Evolutionary conservation across 441 rosid species (phyloP), one percentile per base, ranked within the genome.

Genomic region (Erysimum cheiri): DNA sequence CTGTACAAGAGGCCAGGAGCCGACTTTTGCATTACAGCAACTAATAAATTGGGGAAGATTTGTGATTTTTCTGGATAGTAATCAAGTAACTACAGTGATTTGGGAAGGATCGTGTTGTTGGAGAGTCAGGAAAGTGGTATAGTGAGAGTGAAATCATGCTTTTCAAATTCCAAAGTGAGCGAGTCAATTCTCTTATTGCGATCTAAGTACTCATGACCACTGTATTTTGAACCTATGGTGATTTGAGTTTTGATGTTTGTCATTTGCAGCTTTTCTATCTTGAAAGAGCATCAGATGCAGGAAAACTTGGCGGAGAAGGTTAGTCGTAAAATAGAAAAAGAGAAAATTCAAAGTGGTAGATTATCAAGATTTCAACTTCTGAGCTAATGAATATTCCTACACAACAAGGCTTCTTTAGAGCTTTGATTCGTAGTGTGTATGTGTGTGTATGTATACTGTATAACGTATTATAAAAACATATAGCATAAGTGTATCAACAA

Each of bases 181-280:
- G 3, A 54, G 2, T 54, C 24, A 8, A 4, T 31, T 54, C 12
- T 8, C 4, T 5, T 24, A 13, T 6, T 39, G 13, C 26, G 29
- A 22, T 46, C 7, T 36, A 22, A 35, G 4, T 46, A 19, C 14
- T 14, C 28, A 41, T 11, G 41, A 60, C 14, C 11, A 47, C 29
- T 22, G 8, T 41, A 11, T 15, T 31, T 15, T 15, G 6, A 43
- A 67, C 41, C 26, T 44, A 10, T 4, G 32, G 35, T 60, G 8
- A 37, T 40, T 31, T 31, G 37, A 22, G 46, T 13, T 19, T 10
- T 70, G 24, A 35, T 60, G 15, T 44, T 31, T 53, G 6, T 17
- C 9, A 53, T 71, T 52, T 53, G 62, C 61, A 52, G 40, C 10
- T 53, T 71, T 47, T 11, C 49, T 35, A 44, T 71, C 41, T 46